Conservation (phyloP, 805 yeast species). For the Candida sanyiensis region DNA sequence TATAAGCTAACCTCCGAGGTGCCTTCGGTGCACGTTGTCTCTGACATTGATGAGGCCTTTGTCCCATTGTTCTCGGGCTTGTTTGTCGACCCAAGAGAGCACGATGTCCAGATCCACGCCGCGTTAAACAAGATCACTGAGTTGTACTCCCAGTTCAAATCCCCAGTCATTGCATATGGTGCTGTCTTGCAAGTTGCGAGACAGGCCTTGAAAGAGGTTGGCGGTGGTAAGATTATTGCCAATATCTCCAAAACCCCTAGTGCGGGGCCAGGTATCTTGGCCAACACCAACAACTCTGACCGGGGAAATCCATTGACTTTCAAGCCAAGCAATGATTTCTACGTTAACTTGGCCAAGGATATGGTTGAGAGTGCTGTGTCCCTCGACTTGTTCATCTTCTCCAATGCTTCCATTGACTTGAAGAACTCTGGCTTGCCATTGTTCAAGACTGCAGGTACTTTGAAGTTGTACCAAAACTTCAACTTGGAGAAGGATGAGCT, state of each 20-base stretch:
- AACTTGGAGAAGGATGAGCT: conserved; percentile 64
- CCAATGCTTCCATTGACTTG: conserved; percentile 62
- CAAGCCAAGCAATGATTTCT: conserved; percentile 56
- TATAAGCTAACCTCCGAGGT: conserved; percentile 57
- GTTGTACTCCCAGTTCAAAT: conserved; percentile 33
- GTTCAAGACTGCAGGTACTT: conserved; percentile 62
- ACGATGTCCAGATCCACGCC: conserved; percentile 57
- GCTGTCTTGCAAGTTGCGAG: conserved; percentile 69
- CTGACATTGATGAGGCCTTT: conserved; percentile 73
- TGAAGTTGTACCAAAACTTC: conserved; percentile 63
- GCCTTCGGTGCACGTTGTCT: conserved; percentile 53
- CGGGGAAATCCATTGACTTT: conserved; percentile 39
- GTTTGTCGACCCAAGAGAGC: conserved; percentile 72
- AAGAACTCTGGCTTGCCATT: conserved; percentile 66
- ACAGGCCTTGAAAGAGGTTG: conserved; percentile 52
- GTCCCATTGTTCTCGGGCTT: conserved; percentile 75
- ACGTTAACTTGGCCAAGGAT: conserved; percentile 51
- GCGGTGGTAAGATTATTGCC: conserved; percentile 81
- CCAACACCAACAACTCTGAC: conserved; percentile 29
- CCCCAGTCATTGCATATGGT: conserved; percentile 66
- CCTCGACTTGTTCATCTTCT: conserved; percentile 67
- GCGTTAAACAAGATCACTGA: conserved; percentile 58
- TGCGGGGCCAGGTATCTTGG: conserved; percentile 70
- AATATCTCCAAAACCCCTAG: conserved; percentile 67
- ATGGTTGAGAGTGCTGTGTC: conserved; percentile 59